phyloP scores from a whole-genome alignment of 129 eudicot species.

The Deinandra increscens region DNA sequence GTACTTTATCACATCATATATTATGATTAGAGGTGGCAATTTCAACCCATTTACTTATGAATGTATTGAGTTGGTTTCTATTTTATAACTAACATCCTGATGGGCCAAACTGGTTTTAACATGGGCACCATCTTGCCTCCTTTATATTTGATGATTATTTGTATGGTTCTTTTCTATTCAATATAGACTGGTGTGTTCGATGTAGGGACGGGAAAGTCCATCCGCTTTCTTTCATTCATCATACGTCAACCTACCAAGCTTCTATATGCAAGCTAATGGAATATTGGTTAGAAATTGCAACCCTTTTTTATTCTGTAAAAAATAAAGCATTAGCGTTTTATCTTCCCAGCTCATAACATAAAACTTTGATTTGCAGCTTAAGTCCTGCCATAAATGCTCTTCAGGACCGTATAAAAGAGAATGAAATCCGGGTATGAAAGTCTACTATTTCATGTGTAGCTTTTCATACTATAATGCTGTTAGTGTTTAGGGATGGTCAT shows the following conservation, averaged over 20 bases:
- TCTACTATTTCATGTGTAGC: conserved; percentile 5
- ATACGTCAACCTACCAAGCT: conserved; percentile 97
- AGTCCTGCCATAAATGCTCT: conserved; percentile 85
- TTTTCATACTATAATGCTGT: background rate
- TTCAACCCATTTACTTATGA: background rate
- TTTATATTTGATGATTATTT: conserved; percentile 1
- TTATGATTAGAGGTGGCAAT: background rate
- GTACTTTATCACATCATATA: conserved; percentile 6
- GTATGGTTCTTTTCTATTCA: background rate
- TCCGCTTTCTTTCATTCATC: conserved; percentile 89
- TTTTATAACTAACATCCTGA: background rate
- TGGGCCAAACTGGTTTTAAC: background rate
- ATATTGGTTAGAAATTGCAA: conserved; percentile 62
- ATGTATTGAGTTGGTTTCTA: background rate
- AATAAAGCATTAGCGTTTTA: background rate
- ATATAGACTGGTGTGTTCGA: conserved; percentile 15
- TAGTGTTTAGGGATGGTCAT: too few relatives aligned
- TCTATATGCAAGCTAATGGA: conserved; percentile 98
- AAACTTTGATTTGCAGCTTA: conserved; percentile 55
- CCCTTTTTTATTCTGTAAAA: background rate
- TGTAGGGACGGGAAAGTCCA: conserved; percentile 89
- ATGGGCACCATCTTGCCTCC: background rate
- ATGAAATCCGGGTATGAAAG: conserved; percentile 75
- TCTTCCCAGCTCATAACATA: background rate
- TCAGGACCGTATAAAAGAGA: conserved; percentile 80